phyloP scores from a whole-genome alignment of 176 grass and related monocot genomes.

The Aegilops bicornis region DNA sequence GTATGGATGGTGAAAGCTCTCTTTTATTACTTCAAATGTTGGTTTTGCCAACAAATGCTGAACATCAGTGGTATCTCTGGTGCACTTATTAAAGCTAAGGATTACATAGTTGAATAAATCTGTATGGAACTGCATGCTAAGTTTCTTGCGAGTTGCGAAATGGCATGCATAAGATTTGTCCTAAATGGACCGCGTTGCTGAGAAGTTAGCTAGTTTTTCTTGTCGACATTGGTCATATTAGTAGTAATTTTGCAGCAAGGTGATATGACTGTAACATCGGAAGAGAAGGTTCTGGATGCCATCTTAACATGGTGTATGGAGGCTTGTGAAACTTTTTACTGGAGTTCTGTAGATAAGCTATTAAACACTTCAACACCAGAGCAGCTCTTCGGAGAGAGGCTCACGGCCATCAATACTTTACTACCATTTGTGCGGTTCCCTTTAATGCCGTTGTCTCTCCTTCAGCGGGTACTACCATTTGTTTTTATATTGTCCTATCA shows the following conservation, averaged over 20 bases:
- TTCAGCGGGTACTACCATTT: conserved; percentile 52
- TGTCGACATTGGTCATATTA: conserved; percentile 26
- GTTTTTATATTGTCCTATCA: conserved; percentile 1
- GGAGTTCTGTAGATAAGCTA: conserved; percentile 67
- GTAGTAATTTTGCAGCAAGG: conserved; percentile 69
- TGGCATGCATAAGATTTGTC: not conserved
- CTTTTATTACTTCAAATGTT: not conserved
- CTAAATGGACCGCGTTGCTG: not conserved
- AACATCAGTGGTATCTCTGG: not conserved
- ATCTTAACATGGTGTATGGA: conserved; percentile 84
- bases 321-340: conserved; percentile 55
- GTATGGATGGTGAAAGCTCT: not conserved
- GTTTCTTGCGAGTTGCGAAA: not conserved
- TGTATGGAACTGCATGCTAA: not conserved
- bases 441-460: conserved; percentile 56
- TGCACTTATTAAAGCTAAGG: conserved; percentile 20
- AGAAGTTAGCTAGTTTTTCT: conserved; percentile 1
- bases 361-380: conserved; percentile 57
- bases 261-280: conserved; percentile 97
- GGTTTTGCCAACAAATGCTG: conserved; percentile 6
- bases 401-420: conserved; percentile 48
- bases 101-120: conserved; percentile 14
- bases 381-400: conserved; percentile 73
- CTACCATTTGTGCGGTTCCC: conserved; percentile 85
- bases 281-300: conserved; percentile 91